Evolutionary conservation across 192 early-diverging fungal genomes (phyloP).

Genomic region (Entomortierella chlamydospora): DNA sequence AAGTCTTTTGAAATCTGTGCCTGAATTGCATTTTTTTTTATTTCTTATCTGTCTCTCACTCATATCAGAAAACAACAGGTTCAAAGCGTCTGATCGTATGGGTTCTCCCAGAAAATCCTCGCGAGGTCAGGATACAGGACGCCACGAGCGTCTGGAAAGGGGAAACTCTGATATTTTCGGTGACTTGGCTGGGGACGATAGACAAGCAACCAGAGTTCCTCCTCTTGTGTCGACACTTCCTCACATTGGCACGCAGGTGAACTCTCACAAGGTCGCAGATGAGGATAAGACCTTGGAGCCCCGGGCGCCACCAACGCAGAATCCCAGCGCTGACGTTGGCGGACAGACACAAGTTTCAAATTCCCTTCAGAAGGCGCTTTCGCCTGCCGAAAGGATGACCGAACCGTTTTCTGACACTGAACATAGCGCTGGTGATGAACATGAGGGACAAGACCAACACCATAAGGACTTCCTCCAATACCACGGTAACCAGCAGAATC

Average conservation of each 20-base stretch:
- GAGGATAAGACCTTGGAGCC: too few relatives aligned
- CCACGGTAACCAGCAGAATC: constrained; percentile 28
- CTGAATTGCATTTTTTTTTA: too few relatives aligned
- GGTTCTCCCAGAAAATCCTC: too few relatives aligned
- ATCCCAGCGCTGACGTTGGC: constrained; percentile 31
- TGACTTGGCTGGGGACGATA: constrained; percentile 63
- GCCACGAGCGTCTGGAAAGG: constrained; percentile 58
- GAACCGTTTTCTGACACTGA: constrained; percentile 41
- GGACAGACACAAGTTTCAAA: constrained; percentile 11
- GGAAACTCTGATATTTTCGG: constrained; percentile 52
- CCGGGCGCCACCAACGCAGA: too few relatives aligned
- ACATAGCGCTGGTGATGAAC: constrained; percentile 45
- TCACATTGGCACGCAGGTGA: constrained; percentile 54
- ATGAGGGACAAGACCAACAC: constrained; percentile 14
- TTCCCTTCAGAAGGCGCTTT: too few relatives aligned
- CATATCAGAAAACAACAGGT: too few relatives aligned
- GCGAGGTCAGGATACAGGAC: too few relatives aligned
- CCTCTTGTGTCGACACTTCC: too few relatives aligned
- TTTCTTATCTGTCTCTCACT: too few relatives aligned
- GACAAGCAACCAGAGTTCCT: constrained; percentile 46
- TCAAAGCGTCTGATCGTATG: too few relatives aligned
- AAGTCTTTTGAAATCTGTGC: too few relatives aligned
- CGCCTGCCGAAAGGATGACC: constrained; percentile 22
- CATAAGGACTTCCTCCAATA: constrained; percentile 31
- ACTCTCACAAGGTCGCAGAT: constrained; percentile 34